Evolutionary conservation across 768 basidiomycete genomes (phyloP).

Genomic region (Chalciporus piperatus): DNA sequence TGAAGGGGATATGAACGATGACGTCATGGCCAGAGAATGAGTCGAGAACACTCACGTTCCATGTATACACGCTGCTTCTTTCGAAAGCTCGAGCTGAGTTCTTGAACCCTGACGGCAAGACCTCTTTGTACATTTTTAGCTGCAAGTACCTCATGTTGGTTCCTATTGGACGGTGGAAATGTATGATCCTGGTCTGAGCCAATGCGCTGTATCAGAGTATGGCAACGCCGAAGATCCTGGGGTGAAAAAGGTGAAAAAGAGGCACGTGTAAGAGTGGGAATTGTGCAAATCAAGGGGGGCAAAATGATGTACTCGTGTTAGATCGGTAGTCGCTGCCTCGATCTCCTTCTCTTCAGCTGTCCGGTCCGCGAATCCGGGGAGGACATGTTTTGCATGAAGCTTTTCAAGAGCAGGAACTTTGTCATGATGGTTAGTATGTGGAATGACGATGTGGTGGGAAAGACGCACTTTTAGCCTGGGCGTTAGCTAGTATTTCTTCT

Average conservation of each 20-base stretch:
- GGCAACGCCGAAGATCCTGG: conserved; percentile 43
- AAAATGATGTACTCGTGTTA: conserved; percentile 68
- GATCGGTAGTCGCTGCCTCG: conserved; percentile 76
- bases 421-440: conserved; percentile 14
- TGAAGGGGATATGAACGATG: conserved; percentile 33
- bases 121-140: conserved; percentile 95
- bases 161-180: conserved; percentile 56
- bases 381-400: conserved; percentile 91
- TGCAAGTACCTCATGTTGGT: conserved; percentile 55
- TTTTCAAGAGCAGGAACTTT: conserved; percentile 88
- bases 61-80: conserved; percentile 99
- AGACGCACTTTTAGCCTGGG: conserved; percentile 73
- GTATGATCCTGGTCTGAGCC: conserved; percentile 52
- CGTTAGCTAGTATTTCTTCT: conserved; percentile 66
- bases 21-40: background rate
- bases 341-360: conserved; percentile 93
- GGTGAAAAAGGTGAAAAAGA: conserved; percentile 6
- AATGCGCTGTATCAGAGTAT: conserved; percentile 66
- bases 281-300: conserved; percentile 9
- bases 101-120: conserved; percentile 94
- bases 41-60: conserved; percentile 71
- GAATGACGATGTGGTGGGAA: conserved; percentile 10
- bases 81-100: conserved; percentile 85
- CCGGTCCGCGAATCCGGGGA: conserved; percentile 96
- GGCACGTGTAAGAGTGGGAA: conserved; percentile 7